Evolutionary conservation across 2,329 filamentous ascomycete genomes (phyloP), one percentile per base, ranked within the genome.

Genomic region (Epichloe sp.): DNA sequence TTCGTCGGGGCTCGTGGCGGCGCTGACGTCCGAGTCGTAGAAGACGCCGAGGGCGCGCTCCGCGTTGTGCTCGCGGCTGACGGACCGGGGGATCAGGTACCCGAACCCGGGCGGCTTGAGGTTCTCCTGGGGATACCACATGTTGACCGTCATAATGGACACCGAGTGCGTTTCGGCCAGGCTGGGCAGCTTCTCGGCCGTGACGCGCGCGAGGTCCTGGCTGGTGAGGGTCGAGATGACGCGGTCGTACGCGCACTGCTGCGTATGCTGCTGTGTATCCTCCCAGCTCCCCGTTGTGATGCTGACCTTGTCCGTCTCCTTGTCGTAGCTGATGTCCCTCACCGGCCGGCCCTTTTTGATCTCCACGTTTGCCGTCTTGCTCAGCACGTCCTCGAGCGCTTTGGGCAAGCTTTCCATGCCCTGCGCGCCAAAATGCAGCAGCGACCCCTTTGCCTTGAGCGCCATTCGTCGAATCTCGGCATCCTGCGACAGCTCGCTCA

Each of bases 71-170:
- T 80, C 79, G 46, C 76, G 73, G 3, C 83, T 77, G 1, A 87
- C 75, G 15, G 82, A 82, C 53, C 82, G 80, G 2, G 2, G 93
- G 91, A 98, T 86, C 5, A 98, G 79, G 66, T 97, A 97, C 56
- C 93, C 93, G 63, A 97, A 94, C 17, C 90, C 93, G 34, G 73
- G 69, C 51, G 81, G 71, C 14, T 79, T 78, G 37, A 95, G 69
- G 52, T 78, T 62, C 6, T 82, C 75, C 43, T 80, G 73, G 1
- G 76, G 71, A 65, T 85, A 98, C 76, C 85, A 96, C 46, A 98
- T 74, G 68, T 95, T 96, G 54, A 98, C 85, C 2, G 90, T 86
- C 82, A 90, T 90, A 58, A 96, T 89, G 35, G 83, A 90, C 34
- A 91, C 85, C 37, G 83, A 79, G 49, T 79, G 75, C 15, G 79